Base-by-base conservation (phyloP, 805 yeast genomes). In the Tanozyma kutaoensis region DNA sequence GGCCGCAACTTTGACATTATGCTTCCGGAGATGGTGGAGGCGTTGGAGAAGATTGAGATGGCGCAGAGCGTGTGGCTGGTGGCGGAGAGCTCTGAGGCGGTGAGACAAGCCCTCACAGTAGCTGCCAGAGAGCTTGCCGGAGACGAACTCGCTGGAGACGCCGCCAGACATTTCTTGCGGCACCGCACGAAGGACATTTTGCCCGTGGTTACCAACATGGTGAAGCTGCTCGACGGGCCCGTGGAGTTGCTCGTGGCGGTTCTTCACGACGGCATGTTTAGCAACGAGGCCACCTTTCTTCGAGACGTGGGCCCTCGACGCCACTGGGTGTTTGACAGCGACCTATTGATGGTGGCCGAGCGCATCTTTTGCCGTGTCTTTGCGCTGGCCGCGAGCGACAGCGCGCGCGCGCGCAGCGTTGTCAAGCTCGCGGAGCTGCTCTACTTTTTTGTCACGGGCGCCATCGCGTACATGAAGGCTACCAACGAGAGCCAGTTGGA, bases 291-390 rank as follows among this genome's bases (percentile, higher is more conserved):
- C 4, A 30, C 43, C 4, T 59, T 61, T 30, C 36, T 53, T 6
- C n/a, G n/a, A n/a, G n/a, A n/a, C n/a, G 32, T 56, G 15, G 48
- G 43, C 14, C 22, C 36, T 1, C 34, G 38, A 4, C 50, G 53
- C 22, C 60, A 63, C 9, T 72, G 79, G 79, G 52, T 68, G 20
- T 58, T 62, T 15, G 59, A 57, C 15, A 45, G 66, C 14, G 53
- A 55, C 12, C 40, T 58, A 22, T 37, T 67, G 13, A 28, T 55
- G 6, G 31, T 43, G 10, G 39, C 67, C 4, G 71, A 70, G 37
- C 53, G 55, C 8, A 32, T 62, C 3, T 63, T 59, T 33, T 50
- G 49, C 7, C 48, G 49, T 15, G 32, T 32, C 2, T 39, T 23
- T 23, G 29, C 14, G 7, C 14, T 6, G 24, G 46, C 12, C 26